Conservation (phyloP, 2,329 filamentous ascomycete species). For the Trichoderma cornu-damae region DNA sequence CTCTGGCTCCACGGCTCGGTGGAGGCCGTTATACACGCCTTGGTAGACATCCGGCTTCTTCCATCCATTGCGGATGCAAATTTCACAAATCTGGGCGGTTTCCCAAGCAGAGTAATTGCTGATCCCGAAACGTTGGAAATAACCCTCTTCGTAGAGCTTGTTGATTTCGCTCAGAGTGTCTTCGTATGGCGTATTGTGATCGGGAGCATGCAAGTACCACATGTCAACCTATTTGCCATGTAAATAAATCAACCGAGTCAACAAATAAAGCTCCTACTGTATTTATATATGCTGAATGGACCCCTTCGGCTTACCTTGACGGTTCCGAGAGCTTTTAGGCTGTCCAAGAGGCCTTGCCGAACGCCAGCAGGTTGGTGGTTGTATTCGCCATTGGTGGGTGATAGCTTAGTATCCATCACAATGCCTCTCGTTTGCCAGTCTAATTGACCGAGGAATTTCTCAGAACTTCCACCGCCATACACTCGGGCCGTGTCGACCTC, state of each 20-base stretch:
- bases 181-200: conserved; percentile 56
- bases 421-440: conserved; percentile 15
- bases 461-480: conserved; percentile 15
- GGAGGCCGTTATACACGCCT: conserved; percentile 55
- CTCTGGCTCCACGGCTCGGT: conserved; percentile 58
- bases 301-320: conserved; percentile 16
- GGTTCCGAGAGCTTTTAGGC: conserved; percentile 12
- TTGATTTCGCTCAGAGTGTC: conserved; percentile 65
- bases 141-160: conserved; percentile 63
- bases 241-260: background rate
- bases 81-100: conserved; percentile 67
- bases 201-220: conserved; percentile 46
- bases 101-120: conserved; percentile 73
- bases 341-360: background rate
- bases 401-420: conserved; percentile 10
- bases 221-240: conserved; percentile 18
- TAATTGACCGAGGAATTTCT: conserved; percentile 11
- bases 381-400: conserved; percentile 1
- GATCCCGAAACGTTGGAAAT: conserved; percentile 65
- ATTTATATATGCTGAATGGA: background rate
- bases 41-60: conserved; percentile 69
- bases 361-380: background rate
- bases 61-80: conserved; percentile 63
- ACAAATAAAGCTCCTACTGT: no score
- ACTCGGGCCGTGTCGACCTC: conserved; percentile 17